Evolutionary conservation across 108 stramenopile species (phyloP).

Genomic region (Mayamaea pseudoterrestris): DNA sequence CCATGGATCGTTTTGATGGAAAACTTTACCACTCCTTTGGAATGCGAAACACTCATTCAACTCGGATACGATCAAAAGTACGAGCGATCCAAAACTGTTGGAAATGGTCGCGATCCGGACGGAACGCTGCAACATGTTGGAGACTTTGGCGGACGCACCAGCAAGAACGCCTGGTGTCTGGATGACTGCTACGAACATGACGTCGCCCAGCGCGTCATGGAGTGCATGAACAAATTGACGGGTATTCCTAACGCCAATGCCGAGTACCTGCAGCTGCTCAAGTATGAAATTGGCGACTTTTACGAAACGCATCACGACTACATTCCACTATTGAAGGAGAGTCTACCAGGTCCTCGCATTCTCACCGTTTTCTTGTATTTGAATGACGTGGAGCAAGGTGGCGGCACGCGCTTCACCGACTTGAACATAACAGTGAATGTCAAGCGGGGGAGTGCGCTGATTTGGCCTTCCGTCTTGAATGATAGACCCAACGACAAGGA

Average conservation of each 20-base stretch:
- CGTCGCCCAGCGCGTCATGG: constrained; percentile 22
- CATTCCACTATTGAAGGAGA: constrained; percentile 10
- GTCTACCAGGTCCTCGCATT: constrained; percentile 53
- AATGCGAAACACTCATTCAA: constrained; percentile 54
- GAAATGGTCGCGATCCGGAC: constrained; percentile 17
- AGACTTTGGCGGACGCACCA: constrained; percentile 12
- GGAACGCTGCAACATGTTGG: constrained; percentile 18
- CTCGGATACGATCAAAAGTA: constrained; percentile 50
- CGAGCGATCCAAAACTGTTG: constrained; percentile 46
- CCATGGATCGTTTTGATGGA: constrained; percentile 54
- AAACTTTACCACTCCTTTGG: constrained; percentile 56
- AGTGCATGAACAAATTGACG: constrained; percentile 40
- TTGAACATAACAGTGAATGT: constrained; percentile 56
- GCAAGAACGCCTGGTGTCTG: constrained; percentile 64
- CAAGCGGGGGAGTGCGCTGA: constrained; percentile 60
- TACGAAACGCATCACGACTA: constrained; percentile 27
- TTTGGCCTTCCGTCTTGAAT: constrained; percentile 80
- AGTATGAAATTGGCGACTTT: background rate
- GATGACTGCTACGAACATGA: constrained; percentile 39
- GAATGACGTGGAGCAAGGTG: constrained; percentile 79
- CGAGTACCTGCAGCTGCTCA: constrained; percentile 66
- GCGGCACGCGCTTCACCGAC: constrained; percentile 68
- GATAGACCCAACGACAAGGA: constrained; percentile 44
- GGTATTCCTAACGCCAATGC: constrained; percentile 29
- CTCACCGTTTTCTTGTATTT: constrained; percentile 79